Evolutionary conservation across 495 filamentous ascomycete genomes (phyloP), one percentile per base, ranked within the genome.

Genomic region (Aspergillus avenaceus): DNA sequence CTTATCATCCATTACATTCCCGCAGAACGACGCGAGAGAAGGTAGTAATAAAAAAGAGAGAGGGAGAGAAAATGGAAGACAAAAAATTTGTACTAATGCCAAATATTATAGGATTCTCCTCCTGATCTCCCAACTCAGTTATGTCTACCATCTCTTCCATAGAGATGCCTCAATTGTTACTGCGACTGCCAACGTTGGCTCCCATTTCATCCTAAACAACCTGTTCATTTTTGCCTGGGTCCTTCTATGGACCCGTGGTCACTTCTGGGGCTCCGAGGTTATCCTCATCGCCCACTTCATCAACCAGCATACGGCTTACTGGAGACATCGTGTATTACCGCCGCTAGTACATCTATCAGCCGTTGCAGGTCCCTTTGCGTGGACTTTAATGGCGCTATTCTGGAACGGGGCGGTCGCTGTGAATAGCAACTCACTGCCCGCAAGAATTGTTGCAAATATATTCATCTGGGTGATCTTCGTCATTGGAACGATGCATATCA

Each of bases 341-440:
- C 75, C 80, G 19, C 76, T 85, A 47, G 85, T 93, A 54, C 91
- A 95, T 63, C 64, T 82, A 9, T 78, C 88, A 3, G 83, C 81
- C 37, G 79, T 91, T 8, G 82, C 85, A 7, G 86, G 84, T 8
- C 91, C 91, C 4, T 71, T 92, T 48, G 88, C 88, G 5, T 96
- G 87, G 85, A 86, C 84, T 0, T 83, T 91, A 54, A 83, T 91
- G 25, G 85, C 87, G 27, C 70, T 95, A 26, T 89, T 89, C 72
- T 95, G 88, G 86, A 86, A 90, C 54, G 91, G 91, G 4, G 88
- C 90, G 5, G 86, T 88, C 44, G 85, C 84, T 60, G 82, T 91
- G 13, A 53, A 74, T 45, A 71, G 70, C 32, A 73, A 85, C 46
- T 74, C 64, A 29, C 61, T 89, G 1, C 72, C 84, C 8, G 84